phyloP scores from a whole-genome alignment of 2,329 filamentous ascomycete species.

The Xylaria sp. region DNA sequence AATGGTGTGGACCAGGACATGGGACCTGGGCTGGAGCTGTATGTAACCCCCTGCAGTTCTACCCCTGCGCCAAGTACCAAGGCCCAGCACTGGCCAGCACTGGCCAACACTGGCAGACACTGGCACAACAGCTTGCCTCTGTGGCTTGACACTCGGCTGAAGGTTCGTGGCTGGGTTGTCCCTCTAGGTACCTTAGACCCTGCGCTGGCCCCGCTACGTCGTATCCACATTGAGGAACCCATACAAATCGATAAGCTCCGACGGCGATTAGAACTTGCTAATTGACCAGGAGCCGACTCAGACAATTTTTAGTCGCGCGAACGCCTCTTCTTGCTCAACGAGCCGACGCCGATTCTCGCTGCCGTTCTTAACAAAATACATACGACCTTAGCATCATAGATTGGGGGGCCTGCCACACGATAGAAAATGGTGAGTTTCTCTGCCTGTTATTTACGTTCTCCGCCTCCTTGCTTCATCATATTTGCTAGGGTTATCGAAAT shows the following conservation, averaged over 20 bases:
- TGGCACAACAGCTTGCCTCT: not conserved
- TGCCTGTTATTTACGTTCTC: not conserved
- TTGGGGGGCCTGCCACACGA: not conserved
- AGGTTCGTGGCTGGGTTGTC: too few species aligned
- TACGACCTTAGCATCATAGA: not conserved
- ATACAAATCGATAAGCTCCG: conserved; percentile 17
- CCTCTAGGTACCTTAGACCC: too few species aligned
- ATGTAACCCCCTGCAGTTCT: too few species aligned
- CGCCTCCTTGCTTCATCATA: not conserved
- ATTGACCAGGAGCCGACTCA: conserved; percentile 19
- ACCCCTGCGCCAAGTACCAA: too few species aligned
- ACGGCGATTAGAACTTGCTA: not conserved
- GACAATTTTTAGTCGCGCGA: conserved; percentile 35
- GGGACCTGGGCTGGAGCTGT: conserved; percentile 17
- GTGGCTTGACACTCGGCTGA: conserved; percentile 13
- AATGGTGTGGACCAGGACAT: conserved; percentile 14
- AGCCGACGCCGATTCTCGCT: conserved; percentile 5
- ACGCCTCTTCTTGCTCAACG: conserved; percentile 21
- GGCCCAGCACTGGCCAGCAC: too few species aligned
- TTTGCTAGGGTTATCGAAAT: not conserved
- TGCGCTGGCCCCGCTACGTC: not conserved
- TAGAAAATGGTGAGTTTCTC: conserved; percentile 24
- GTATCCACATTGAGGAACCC: conserved; percentile 11
- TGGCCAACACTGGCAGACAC: conserved; percentile 22
- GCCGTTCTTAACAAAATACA: not conserved